Evolutionary conservation across 305 asterid genomes (phyloP).

Genomic region (Stenogyne calaminthoides): DNA sequence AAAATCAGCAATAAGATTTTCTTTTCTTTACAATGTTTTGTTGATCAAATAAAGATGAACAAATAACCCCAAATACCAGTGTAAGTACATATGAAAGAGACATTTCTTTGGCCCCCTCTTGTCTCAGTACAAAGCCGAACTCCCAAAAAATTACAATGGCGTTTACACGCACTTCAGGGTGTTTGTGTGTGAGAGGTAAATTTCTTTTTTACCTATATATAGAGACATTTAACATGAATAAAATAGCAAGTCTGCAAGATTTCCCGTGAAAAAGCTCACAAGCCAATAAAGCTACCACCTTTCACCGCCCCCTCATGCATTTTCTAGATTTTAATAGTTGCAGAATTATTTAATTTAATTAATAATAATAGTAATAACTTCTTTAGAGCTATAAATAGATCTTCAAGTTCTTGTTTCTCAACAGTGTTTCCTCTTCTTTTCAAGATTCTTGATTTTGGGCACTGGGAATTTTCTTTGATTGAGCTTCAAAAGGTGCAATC

Average conservation of each 20-base stretch:
- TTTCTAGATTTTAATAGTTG: neutral
- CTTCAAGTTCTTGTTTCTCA: conserved; percentile 11
- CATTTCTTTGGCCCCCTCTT: conserved; percentile 34
- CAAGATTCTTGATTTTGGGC: conserved; percentile 37
- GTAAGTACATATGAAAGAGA: conserved; percentile 30
- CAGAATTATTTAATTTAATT: neutral
- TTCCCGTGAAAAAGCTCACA: conserved; percentile 72
- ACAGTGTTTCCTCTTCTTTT: neutral
- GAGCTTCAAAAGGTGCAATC: conserved; percentile 41
- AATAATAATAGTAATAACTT: neutral
- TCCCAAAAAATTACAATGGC: neutral
- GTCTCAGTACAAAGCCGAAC: conserved; percentile 4
- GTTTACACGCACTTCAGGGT: conserved; percentile 27
- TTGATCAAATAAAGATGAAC: conserved; percentile 18
- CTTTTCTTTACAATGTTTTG: neutral
- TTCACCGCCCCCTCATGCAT: conserved; percentile 35
- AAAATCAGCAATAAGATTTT: conserved; percentile 16
- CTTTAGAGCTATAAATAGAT: neutral
- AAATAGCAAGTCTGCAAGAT: conserved; percentile 40
- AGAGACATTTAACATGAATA: conserved; percentile 28
- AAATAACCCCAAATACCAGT: neutral
- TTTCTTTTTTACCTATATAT: conserved; percentile 30
- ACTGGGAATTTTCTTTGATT: conserved; percentile 27
- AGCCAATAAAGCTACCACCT: conserved; percentile 53
- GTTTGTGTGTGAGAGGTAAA: conserved; percentile 19